Evolutionary conservation across 192 early-diverging fungal genomes (phyloP), one percentile per base, ranked within the genome.

Genomic region (Phlyctochytrium arcticum): DNA sequence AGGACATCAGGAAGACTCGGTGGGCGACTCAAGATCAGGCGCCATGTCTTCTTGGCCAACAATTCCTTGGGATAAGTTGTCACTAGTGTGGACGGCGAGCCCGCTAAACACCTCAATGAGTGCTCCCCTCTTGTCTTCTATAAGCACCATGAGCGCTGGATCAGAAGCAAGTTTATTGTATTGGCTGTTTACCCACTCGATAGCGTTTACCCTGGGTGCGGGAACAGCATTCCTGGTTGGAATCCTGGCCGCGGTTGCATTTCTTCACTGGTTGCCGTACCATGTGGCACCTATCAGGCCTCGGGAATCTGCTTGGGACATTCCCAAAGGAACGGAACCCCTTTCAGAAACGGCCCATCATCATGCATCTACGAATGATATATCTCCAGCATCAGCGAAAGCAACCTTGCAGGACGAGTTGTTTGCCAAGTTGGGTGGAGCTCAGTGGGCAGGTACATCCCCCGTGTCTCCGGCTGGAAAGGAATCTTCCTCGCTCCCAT

Each of bases 251-350:
- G 5, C 58, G 1, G 34, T 67, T 12, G 15, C 36, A 9, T 67
- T 59, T 37, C 57, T 69, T 36, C 51, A 69, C 36, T 69, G 67
- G 67, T 53, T 69, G 35, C 67, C 67, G 10, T 69, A 69, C 51
- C 62, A 69, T 35, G 17, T 69, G 15, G 10, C 34, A 3, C 67
- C 67, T 17, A 19, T 44, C 19, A 65, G 55, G 36, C 33, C 27
- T 5, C 6, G 55, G 19, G 36, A 35, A 15, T 8, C 35, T 0
- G n/a, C n/a, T n/a, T n/a, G n/a, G n/a, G n/a, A n/a, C n/a, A n/a
- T n/a, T n/a, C n/a, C n/a, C n/a, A n/a, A n/a, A n/a, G n/a, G n/a
- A n/a, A n/a, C n/a, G n/a, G n/a, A n/a, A n/a, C n/a, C n/a, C n/a
- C n/a, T n/a, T n/a, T n/a, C n/a, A n/a, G 29, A 55, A 3, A 10